Evolutionary conservation across 148 eudicot species (phyloP).

Genomic region (Mesembryanthemum crystallinum): DNA sequence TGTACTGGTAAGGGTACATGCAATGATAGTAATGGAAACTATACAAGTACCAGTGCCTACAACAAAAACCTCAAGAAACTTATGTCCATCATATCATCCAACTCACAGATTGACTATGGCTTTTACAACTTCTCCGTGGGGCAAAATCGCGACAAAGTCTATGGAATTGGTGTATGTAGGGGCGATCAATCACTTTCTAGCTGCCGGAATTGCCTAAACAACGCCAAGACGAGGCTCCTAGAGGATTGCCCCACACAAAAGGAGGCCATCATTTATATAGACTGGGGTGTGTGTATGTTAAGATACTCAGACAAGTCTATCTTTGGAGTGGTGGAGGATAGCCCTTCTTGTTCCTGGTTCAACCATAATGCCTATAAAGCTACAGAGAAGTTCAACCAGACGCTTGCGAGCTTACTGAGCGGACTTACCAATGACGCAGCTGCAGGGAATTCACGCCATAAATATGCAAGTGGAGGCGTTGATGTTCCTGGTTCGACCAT

Average conservation of each 20-base stretch:
- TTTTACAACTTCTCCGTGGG: constrained; percentile 16
- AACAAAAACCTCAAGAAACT: background rate
- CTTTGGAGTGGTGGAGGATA: background rate
- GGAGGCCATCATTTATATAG: background rate
- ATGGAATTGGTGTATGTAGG: constrained; percentile 22
- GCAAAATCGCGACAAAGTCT: background rate
- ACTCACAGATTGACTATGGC: constrained; percentile 6
- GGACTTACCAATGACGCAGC: background rate
- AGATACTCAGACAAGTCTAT: background rate
- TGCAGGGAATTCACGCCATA: constrained; percentile 16
- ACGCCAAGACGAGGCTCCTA: background rate
- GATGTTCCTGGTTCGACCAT: background rate
- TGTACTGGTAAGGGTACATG: too few relatives aligned
- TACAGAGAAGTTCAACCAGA: background rate
- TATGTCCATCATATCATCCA: background rate
- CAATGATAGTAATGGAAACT: background rate
- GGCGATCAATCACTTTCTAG: background rate
- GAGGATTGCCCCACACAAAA: background rate
- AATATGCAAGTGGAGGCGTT: constrained; percentile 17
- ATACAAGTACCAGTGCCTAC: background rate
- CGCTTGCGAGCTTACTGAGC: background rate
- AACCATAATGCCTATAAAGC: too few relatives aligned
- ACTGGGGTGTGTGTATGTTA: background rate
- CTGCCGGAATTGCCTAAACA: constrained; percentile 7
- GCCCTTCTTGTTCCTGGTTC: background rate